These are phyloP conservation scores for Hebeloma cylindrosporum DNA, from an alignment of 768 basidiomycete genomes.

Conservation along the genomic window DNA sequence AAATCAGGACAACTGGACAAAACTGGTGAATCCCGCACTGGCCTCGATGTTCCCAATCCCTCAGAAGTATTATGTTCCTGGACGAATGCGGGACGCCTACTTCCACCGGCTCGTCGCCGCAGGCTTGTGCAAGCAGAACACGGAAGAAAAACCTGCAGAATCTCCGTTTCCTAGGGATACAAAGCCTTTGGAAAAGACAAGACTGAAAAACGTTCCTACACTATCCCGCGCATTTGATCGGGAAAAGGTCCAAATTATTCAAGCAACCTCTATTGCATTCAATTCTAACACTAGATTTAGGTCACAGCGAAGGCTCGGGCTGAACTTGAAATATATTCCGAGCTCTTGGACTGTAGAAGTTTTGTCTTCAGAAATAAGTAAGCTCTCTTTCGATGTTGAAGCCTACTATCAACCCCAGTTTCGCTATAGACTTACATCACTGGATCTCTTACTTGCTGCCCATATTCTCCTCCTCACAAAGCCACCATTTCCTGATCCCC, in stretches of 20 bases:
- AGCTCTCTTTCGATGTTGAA: constrained; percentile 11
- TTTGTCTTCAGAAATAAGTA: constrained; percentile 57
- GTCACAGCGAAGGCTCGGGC: constrained; percentile 57
- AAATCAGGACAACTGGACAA: constrained; percentile 58
- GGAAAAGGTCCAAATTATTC: constrained; percentile 49
- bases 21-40: constrained; percentile 53
- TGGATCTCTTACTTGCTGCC: constrained; percentile 69
- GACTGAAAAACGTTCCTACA: constrained; percentile 32
- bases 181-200: constrained; percentile 30
- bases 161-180: constrained; percentile 37
- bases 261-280: neutral
- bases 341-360: constrained; percentile 47
- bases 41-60: constrained; percentile 61
- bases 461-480: constrained; percentile 61
- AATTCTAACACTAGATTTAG: constrained; percentile 32
- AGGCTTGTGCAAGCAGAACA: constrained; percentile 58
- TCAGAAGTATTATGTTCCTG: constrained; percentile 72
- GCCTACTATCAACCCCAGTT: constrained; percentile 7
- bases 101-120: constrained; percentile 58
- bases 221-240: constrained; percentile 60
- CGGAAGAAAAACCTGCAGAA: constrained; percentile 45
- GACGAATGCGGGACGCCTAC: constrained; percentile 57
- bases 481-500: constrained; percentile 61
- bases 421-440: constrained; percentile 49
- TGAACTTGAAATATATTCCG: constrained; percentile 56